Evolutionary conservation across 2,329 filamentous ascomycete genomes (phyloP).

Genomic region (Cordyceps javanica): DNA sequence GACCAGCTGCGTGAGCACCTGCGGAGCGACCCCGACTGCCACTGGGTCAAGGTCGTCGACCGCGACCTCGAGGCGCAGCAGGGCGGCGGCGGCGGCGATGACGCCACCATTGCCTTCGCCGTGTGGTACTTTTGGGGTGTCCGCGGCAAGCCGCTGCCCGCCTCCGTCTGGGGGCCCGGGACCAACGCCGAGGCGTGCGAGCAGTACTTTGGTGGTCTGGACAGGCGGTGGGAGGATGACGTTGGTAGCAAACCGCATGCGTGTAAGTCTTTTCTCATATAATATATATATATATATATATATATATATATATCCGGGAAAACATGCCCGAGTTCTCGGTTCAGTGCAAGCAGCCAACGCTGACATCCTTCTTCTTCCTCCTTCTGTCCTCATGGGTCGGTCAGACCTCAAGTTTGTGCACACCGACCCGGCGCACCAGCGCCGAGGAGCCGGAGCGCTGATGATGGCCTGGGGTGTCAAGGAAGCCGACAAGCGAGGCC

Average conservation of each 20-base stretch:
- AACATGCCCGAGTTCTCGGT: too few relatives aligned
- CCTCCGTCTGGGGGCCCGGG: not conserved
- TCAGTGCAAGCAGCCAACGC: too few relatives aligned
- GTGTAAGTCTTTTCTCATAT: not conserved
- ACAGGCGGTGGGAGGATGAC: not conserved
- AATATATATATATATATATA: not conserved
- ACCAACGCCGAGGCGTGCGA: slow-evolving; percentile 1
- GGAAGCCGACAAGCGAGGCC: not conserved
- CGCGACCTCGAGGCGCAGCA: not conserved
- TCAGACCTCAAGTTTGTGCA: slow-evolving; percentile 3
- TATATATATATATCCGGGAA: too few relatives aligned
- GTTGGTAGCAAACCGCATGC: not conserved
- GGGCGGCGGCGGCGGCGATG: not conserved
- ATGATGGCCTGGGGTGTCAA: not conserved
- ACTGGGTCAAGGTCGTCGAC: slow-evolving; percentile 6
- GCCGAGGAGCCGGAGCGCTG: not conserved
- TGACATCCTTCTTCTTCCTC: too few relatives aligned
- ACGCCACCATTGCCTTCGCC: not conserved
- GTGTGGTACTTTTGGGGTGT: slow-evolving; percentile 2
- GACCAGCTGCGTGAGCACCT: not conserved
- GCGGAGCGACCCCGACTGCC: slow-evolving; percentile 11
- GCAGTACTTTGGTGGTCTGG: slow-evolving; percentile 1
- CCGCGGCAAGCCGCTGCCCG: not conserved
- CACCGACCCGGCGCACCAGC: not conserved
- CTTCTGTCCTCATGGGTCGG: too few relatives aligned